Evolutionary conservation across 352 stramenopile species (phyloP), one percentile per base, ranked within the genome.

Genomic region (Phytophthora syringae): DNA sequence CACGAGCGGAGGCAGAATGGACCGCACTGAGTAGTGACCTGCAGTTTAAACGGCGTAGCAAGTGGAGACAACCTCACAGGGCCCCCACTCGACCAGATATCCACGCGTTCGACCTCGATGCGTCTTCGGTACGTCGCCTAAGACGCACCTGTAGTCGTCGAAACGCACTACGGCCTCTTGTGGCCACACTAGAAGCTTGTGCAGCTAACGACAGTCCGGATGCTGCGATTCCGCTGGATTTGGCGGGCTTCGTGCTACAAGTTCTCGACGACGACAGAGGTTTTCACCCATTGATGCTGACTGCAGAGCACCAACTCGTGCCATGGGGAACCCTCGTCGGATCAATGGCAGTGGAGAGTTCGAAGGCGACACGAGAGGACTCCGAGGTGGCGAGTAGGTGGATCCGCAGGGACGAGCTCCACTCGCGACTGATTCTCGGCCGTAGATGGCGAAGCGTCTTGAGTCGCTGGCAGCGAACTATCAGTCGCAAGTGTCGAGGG

Each of bases 321-420:
- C 52, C 13, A 15, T 72, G 64, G 57, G 48, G 32, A 9, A 49
- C 37, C 0, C 48, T 57, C 12, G 34, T 71, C 11, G 56, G 36
- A 25, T 43, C 37, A 7, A 67, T 55, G 51, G 42, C 61, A 18
- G 45, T 64, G 2, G 37, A 55, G 28, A 64, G 25, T n/a, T n/a
- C n/a, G n/a, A n/a, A n/a, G n/a, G n/a, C n/a, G n/a, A n/a, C n/a
- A n/a, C n/a, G n/a, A n/a, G n/a, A n/a, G n/a, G n/a, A n/a, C 21
- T 42, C 43, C 2, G 55, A 16, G 12, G 24, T 48, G 42, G 48
- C 36, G 3, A 59, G 27, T 42, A 43, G 45, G 3, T 72, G 64
- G 57, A 60, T 72, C 22, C 64, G 57, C 18, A 54, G 59, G 25
- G 43, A 67, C 52, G 57, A 72, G 0, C 58, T 72, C 13, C 64